Evolutionary conservation across 2,329 filamentous ascomycete species (phyloP), one percentile per base, ranked within the genome.

Genomic region (Pseudocercospora crystallina): DNA sequence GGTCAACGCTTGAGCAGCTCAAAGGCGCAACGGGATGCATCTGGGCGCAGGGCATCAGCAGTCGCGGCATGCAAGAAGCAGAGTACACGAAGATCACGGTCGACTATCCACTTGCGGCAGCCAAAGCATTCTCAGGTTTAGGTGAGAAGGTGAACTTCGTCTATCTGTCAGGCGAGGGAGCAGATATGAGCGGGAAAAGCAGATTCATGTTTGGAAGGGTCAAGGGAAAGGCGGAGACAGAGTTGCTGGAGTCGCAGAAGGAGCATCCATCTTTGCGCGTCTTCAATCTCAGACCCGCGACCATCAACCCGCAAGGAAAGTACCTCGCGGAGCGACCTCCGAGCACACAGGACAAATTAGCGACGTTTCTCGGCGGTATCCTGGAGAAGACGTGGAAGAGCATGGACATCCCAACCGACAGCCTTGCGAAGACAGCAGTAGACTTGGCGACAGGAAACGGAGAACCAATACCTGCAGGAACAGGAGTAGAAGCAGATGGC

Each of bases 11-110:
- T 8, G 68, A 71, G 2, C 74, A 84, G 63, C 73, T 91, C 0
- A 74, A 77, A 45, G 86, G 81, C 15, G 87, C 86, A 0, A 72
- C 78, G 7, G 86, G 83, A 2, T 86, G 83, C 52, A 83, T 90
- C 1, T 91, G 87, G 87, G 86, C 87, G 0, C 74, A 86, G 64
- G 87, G 87, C 0, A 82, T 84, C 41, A 59, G 51, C 31, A 47
- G 46, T 76, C 76, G 62, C 15, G 57, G 58, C 13, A 66, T 64
- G 56, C 51, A 42, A 2, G 64, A 65, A 48, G 49, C 44, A 35
- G 57, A 59, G 13, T 90, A 90, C 62, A 71, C 82, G 38, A 77
- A 78, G 43, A 87, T 90, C 63, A 90, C 86, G 0, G 76, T 82
- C 52, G 79, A 83, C 63, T 89, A 83, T 64, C 69, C 86, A 1